These are phyloP conservation scores for Lonicera japonica DNA, from an alignment of 129 eudicot genomes.

Conservation along the genomic window DNA sequence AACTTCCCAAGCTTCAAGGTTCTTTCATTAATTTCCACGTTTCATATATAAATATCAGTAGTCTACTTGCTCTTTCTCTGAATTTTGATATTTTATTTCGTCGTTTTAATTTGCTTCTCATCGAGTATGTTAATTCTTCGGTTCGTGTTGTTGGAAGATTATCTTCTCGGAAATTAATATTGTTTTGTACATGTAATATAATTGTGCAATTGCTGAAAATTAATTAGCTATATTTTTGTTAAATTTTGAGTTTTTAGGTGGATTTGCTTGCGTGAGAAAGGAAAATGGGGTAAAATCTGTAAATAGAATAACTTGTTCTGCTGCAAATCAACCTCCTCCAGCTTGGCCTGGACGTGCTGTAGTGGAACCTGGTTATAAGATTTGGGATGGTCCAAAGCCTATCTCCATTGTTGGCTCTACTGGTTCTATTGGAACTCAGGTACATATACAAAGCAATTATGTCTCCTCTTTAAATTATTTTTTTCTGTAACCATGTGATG, in stretches of 20 bases:
- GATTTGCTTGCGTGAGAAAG: slow-evolving; percentile 49
- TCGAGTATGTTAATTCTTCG: neutral
- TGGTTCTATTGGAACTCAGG: slow-evolving; percentile 99
- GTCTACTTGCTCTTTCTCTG: neutral
- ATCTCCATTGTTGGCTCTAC: slow-evolving; percentile 93
- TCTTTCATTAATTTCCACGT: neutral
- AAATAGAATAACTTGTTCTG: slow-evolving; percentile 57
- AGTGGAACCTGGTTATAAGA: slow-evolving; percentile 53
- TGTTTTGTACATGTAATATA: neutral
- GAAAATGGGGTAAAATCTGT: slow-evolving; percentile 32
- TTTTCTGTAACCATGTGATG: neutral
- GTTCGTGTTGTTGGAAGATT: neutral
- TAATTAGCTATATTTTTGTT: neutral
- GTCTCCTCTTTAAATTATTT: no score
- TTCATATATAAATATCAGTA: neutral
- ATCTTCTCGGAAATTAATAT: neutral
- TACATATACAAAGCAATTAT: neutral
- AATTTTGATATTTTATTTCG: neutral
- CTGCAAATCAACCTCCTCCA: slow-evolving; percentile 70
- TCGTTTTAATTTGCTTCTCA: neutral
- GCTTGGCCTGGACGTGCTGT: slow-evolving; percentile 91
- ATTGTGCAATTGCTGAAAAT: neutral
- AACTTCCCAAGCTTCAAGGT: slow-evolving; percentile 69
- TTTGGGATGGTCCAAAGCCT: slow-evolving; percentile 94
- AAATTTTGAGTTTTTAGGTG: slow-evolving; percentile 37